Evolutionary conservation across 495 filamentous ascomycete species (phyloP).

Genomic region (Xylaria nigripes): DNA sequence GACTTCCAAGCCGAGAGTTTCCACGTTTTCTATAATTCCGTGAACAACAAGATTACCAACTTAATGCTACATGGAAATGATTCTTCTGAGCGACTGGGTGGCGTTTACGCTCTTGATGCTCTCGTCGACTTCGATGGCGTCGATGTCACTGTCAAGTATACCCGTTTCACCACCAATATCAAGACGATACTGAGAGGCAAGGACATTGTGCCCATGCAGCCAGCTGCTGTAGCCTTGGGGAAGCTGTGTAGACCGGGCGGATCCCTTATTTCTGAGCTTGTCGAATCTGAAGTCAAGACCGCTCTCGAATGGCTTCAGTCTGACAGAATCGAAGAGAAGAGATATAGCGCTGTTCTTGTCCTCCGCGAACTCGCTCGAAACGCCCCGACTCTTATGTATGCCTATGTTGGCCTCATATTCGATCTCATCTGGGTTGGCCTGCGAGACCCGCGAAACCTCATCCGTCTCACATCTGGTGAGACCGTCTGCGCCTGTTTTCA

Average conservation of each 20-base stretch:
- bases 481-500: slow-evolving; percentile 87
- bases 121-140: slow-evolving; percentile 95
- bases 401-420: slow-evolving; percentile 81
- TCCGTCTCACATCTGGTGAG: slow-evolving; percentile 83
- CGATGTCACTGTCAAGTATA: slow-evolving; percentile 88
- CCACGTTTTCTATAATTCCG: slow-evolving; percentile 64
- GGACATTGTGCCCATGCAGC: slow-evolving; percentile 77
- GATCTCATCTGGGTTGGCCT: slow-evolving; percentile 93
- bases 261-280: slow-evolving; percentile 88
- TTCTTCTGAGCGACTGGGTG: slow-evolving; percentile 78
- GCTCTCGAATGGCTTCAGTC: slow-evolving; percentile 93
- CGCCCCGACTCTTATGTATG: slow-evolving; percentile 87
- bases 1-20: slow-evolving; percentile 75
- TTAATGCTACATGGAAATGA: slow-evolving; percentile 78
- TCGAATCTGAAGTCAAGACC: slow-evolving; percentile 91
- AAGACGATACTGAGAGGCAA: slow-evolving; percentile 79
- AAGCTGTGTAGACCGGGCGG: slow-evolving; percentile 86
- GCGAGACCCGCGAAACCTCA: slow-evolving; percentile 78
- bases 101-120: slow-evolving; percentile 81
- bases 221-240: slow-evolving; percentile 79
- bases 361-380: slow-evolving; percentile 83
- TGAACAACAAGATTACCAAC: slow-evolving; percentile 65
- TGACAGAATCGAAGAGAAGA: slow-evolving; percentile 84
- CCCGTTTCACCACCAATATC: slow-evolving; percentile 84
- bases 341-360: slow-evolving; percentile 85